Evolutionary conservation across 2,329 filamentous ascomycete genomes (phyloP), one percentile per base, ranked within the genome.

Genomic region (Rugonectria rugulosa): DNA sequence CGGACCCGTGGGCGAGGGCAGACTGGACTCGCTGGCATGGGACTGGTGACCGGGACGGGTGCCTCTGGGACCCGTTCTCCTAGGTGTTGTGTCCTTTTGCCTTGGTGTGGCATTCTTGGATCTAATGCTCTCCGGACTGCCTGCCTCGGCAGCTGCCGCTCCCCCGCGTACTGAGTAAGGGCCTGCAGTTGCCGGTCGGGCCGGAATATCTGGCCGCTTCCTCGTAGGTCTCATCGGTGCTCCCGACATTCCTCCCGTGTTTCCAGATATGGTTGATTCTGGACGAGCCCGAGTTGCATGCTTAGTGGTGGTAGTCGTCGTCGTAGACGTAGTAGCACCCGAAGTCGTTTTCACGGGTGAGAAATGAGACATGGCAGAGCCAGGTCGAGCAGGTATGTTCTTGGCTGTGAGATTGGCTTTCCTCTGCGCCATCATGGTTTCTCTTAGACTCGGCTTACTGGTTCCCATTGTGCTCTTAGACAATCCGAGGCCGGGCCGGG

Each of bases 381-480:
- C 85, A 2, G 86, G 86, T 8, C 86, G 77, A 20, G 79, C 69
- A 10, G 83, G 85, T 2, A 86, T 70, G 48, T 80, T 83, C 46
- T 70, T 72, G 27, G 79, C 70, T 29, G 80, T 75, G 63, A 84
- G 64, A 5, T 77, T 70, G 21, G 83, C 85, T 66, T 80, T 91
- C 75, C 92, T 93, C 69, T 94, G 89, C 6, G 92, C 92, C 67
- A 92, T 77, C 81, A 97, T 92, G 4, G 91, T 81, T 67, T 97
- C 93, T 60, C 91, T 88, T 21, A 97, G 75, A 10, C 90, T 90
- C 10, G 86, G 83, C 59, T 88, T 88, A 34, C 81, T 73, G 21
- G 78, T 71, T 3, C 79, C 76, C 71, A 81, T 83, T 12, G 84
- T 86, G 66, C 85, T 88, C 72, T 84, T 86, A 2, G 85, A 88